These are phyloP conservation scores for Talaromyces pinophilus DNA, from an alignment of 2,329 filamentous ascomycete species.

Conservation along the genomic window DNA sequence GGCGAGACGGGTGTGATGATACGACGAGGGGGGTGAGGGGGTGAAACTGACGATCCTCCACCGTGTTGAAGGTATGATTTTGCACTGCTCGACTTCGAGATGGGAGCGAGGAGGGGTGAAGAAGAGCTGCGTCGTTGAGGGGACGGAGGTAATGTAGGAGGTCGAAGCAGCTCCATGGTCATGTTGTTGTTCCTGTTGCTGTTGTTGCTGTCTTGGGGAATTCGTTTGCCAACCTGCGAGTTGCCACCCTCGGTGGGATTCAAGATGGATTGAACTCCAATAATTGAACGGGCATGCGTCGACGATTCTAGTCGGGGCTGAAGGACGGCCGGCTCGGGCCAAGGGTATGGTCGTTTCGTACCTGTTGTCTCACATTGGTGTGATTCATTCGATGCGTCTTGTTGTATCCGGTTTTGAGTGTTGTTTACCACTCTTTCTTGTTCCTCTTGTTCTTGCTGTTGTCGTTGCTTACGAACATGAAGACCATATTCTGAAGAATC, in stretches of 20 bases:
- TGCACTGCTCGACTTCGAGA: constrained; percentile 20
- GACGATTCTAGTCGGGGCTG: constrained; percentile 37
- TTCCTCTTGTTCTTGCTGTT: constrained; percentile 28
- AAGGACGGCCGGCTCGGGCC: constrained; percentile 40
- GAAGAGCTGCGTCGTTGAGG: constrained; percentile 33
- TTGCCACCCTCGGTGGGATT: constrained; percentile 38
- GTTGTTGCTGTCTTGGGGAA: constrained; percentile 21
- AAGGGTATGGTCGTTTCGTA: constrained; percentile 37
- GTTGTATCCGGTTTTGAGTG: constrained; percentile 14
- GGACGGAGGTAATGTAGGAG: constrained; percentile 29
- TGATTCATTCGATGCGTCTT: constrained; percentile 22
- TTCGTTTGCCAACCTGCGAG: constrained; percentile 14
- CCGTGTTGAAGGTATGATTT: constrained; percentile 24
- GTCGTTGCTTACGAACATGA: constrained; percentile 21
- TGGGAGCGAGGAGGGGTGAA: constrained; percentile 28
- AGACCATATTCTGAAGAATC: constrained; percentile 30
- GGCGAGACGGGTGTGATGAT: constrained; percentile 41
- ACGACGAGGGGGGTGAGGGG: constrained; percentile 36
- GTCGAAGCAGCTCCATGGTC: constrained; percentile 29
- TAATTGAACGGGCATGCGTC: constrained; percentile 38
- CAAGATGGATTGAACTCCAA: constrained; percentile 46
- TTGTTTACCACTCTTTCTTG: constrained; percentile 6
- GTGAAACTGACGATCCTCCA: constrained; percentile 37
- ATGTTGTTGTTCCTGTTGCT: constrained; percentile 22
- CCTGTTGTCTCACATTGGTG: constrained; percentile 31